Conservation (phyloP, 805 yeast species). For the Brettanomyces sp. region DNA sequence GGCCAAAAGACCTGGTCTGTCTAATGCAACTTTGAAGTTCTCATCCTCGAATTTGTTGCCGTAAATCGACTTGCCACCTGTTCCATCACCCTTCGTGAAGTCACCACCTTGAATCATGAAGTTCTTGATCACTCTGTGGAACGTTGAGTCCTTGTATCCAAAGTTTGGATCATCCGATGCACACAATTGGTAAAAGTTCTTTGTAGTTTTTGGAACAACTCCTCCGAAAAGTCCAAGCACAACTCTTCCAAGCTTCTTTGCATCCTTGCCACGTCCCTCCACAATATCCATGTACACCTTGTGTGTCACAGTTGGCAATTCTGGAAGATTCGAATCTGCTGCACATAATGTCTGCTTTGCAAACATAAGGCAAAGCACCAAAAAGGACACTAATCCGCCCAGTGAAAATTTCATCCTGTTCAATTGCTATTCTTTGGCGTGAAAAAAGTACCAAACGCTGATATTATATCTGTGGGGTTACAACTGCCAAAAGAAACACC, state of each 20-base stretch:
- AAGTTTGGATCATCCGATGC: slow-evolving; percentile 64
- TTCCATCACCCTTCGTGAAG: slow-evolving; percentile 59
- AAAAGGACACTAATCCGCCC: not conserved
- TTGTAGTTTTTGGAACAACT: slow-evolving; percentile 80
- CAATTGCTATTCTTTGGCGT: no score
- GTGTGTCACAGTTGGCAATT: slow-evolving; percentile 53
- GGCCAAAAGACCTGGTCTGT: slow-evolving; percentile 57
- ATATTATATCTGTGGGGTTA: no score
- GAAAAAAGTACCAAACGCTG: no score
- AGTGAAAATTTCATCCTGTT: not conserved
- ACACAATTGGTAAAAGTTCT: slow-evolving; percentile 76
- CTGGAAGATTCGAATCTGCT: not conserved
- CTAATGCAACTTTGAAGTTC: slow-evolving; percentile 58
- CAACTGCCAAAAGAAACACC: no score
- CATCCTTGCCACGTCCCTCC: slow-evolving; percentile 70
- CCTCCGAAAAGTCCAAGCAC: slow-evolving; percentile 83
- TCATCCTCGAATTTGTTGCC: slow-evolving; percentile 63
- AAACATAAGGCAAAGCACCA: not conserved
- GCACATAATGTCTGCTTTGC: not conserved
- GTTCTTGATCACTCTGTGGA: slow-evolving; percentile 64
- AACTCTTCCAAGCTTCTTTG: slow-evolving; percentile 63
- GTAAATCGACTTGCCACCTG: slow-evolving; percentile 68
- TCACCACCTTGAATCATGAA: slow-evolving; percentile 83
- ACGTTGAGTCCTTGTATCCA: slow-evolving; percentile 52
- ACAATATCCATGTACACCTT: slow-evolving; percentile 79